Base-by-base conservation (phyloP, 2,329 filamentous ascomycete genomes). In the Fonsecaea monophora region DNA sequence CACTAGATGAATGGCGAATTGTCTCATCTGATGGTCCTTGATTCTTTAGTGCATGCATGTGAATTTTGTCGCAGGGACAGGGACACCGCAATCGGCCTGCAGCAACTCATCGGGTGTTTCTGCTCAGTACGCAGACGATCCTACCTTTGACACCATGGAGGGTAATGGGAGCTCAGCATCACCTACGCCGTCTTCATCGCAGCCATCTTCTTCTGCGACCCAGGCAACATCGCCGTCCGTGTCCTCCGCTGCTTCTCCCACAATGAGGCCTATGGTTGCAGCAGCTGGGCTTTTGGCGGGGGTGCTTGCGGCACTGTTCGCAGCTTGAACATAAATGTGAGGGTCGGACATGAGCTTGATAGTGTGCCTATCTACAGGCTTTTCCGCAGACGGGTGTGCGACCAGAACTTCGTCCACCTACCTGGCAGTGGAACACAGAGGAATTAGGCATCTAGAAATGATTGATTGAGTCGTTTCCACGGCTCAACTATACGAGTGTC, bases 61-160 rank as follows among this genome's bases (percentile, higher is more conserved):
- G 18, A 50, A 50, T 21, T 50, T 50, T 13, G 45, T 50, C 13
- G 18, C 45, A 13, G 45, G 45, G 25, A 25, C 9, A 3, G 45
- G 45, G 18, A 50, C 45, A 25, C 45, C 45, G 18, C 9, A 18
- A 50, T 50, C 45, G 4, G 18, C 45, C 21, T 50, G 45, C 18
- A 50, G 45, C 18, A 50, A 50, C 25, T 50, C 45, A 13, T 50
- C 45, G 18, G 45, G 45, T 50, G 45, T 50, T 25, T 50, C 45
- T 50, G 45, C 45, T 3, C 18, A 25, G 18, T 50, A 50, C 9
- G 45, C 45, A 50, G 45, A 50, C 5, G 45, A 50, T 50, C 45
- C 45, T 9, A 12, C 45, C 3, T 50, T 50, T 6, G 45, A 50
- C 45, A 25, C 45, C 13, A 50, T 50, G 18, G 45, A 50, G 18